Base-by-base conservation (phyloP, 306 rosid genomes). In the Betula pendula region DNA sequence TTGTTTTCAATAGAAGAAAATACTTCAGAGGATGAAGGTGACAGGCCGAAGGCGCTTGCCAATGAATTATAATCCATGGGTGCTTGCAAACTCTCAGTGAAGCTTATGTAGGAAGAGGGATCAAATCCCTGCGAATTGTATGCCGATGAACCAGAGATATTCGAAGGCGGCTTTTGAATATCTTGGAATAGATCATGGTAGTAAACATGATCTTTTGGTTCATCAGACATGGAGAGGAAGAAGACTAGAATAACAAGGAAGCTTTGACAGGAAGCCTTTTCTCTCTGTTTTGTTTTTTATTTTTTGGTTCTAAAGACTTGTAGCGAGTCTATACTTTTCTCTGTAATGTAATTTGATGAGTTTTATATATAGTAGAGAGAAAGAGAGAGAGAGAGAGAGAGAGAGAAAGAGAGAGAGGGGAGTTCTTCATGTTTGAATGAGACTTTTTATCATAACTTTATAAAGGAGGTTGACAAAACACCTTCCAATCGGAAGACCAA, bases 401-500 rank as follows among this genome's bases (percentile, higher is more conserved):
- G 62, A 29, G 48, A 51, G 40, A 44, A 53, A 27, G 65, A 71
- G 75, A 27, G 49, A 24, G 52, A 29, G 48, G 29, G 15, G 67
- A 66, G 86, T 62, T 62, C 91, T 86, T 86, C 85, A 82, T 85
- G 91, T 87, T 93, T 90, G 93, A 93, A 91, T 75, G 74, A 84
- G 75, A 80, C 81, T 74, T 70, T 86, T 53, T 74, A 70, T 47
- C 51, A 77, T 91, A 85, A 85, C 91, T 85, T 87, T 87, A 66
- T 84, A 79, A 85, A 87, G 88, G 82, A 81, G 87, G 93, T 91
- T 87, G 97, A 93, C 97, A 87, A 89, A 83, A 68, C 79, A 88
- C 71, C 88, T 82, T 83, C 90, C 92, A 85, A 89, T 90, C 13
- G 76, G 51, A 88, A 80, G 84, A 81, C 81, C 56, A 70, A 81